These are phyloP conservation scores for Skeletonema potamos DNA, from an alignment of 108 stramenopile species.

Conservation along the genomic window DNA sequence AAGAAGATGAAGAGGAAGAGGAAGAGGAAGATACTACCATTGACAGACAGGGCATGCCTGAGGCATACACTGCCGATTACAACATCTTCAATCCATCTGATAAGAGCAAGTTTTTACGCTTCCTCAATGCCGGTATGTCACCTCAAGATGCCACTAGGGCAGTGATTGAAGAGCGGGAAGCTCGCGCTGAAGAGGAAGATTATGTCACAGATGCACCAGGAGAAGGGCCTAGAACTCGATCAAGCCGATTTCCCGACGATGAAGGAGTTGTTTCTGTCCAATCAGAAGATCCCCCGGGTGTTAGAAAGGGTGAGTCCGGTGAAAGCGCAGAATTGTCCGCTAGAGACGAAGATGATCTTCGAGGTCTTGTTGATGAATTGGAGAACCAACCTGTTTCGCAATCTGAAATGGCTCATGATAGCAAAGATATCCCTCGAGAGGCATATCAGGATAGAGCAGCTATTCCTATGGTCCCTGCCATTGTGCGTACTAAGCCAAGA, in stretches of 20 bases:
- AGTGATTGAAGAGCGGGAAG: slow-evolving; percentile 11
- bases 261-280: neutral
- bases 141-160: slow-evolving; percentile 38
- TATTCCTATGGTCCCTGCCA: slow-evolving; percentile 28
- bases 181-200: slow-evolving; percentile 42
- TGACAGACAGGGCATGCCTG: neutral
- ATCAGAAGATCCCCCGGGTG: slow-evolving; percentile 19
- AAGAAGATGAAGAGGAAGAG: neutral
- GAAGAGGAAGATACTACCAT: slow-evolving; percentile 1
- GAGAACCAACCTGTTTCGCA: slow-evolving; percentile 4
- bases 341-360: slow-evolving; percentile 2
- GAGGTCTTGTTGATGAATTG: neutral
- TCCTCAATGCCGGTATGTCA: slow-evolving; percentile 66
- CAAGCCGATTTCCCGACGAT: neutral
- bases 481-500: slow-evolving; percentile 26
- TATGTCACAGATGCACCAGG: slow-evolving; percentile 6
- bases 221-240: neutral
- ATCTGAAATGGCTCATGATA: slow-evolving; percentile 28
- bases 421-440: slow-evolving; percentile 15
- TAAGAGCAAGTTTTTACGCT: slow-evolving; percentile 74
- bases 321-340: slow-evolving; percentile 18
- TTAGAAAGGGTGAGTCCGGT: slow-evolving; percentile 3
- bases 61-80: slow-evolving; percentile 51
- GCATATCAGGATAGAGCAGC: neutral
- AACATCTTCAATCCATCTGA: slow-evolving; percentile 59